Conservation (phyloP, 202 grass and related monocot species). For the Eragrostis tef region DNA sequence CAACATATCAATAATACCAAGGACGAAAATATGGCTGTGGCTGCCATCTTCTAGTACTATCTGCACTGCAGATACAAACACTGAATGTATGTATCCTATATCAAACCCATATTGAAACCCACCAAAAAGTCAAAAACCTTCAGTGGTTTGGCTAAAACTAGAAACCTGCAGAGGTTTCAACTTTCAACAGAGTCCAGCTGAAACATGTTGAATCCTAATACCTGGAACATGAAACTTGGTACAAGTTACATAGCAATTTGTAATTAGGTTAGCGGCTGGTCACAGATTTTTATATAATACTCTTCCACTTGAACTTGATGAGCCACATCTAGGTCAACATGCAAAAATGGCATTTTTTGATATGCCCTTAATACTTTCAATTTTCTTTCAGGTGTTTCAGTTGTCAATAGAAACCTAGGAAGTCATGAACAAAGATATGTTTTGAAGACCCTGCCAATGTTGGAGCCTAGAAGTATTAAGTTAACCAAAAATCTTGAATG, state of each 20-base stretch:
- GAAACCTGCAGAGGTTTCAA: background rate
- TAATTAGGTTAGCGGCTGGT: slow-evolving; percentile 13
- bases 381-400: background rate
- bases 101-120: slow-evolving; percentile 33
- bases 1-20: background rate
- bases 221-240: slow-evolving; percentile 10
- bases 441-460: background rate
- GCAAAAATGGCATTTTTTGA: background rate
- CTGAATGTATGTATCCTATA: slow-evolving; percentile 6
- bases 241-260: slow-evolving; percentile 9
- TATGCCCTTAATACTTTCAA: background rate
- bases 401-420: background rate
- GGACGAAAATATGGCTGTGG: background rate
- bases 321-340: background rate
- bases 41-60: no score
- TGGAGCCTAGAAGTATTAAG: background rate
- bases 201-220: slow-evolving; percentile 1
- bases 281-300: background rate
- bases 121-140: background rate
- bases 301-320: background rate
- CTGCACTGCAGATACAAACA: background rate
- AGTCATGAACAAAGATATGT: background rate
- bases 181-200: slow-evolving; percentile 18
- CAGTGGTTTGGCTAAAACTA: no score
- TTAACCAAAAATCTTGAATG: slow-evolving; percentile 5